Evolutionary conservation across 2,329 filamentous ascomycete genomes (phyloP), one percentile per base, ranked within the genome.

Genomic region (Venturia pyrina): DNA sequence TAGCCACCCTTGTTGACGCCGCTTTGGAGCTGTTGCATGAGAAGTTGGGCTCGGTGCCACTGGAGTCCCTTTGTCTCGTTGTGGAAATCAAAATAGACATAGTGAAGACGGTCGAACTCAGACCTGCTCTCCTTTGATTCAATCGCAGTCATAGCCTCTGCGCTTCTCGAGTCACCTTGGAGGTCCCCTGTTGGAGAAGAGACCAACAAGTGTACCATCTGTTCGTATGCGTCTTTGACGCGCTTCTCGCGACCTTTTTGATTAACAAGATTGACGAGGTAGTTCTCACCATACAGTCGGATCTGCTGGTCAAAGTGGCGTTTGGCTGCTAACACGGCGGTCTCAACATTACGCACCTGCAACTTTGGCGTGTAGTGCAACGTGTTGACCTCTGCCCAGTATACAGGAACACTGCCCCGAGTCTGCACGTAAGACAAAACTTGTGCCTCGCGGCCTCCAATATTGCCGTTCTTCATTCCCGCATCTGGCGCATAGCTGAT

Each of bases 1-100:
- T 99, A 99, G 70, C 89, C 87, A 71, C 96, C 92, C 50, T 87
- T 85, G 21, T 87, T 79, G 7, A 99, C 81, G 11, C 89, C 89
- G 57, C 90, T 87, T 63, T 87, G 85, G 64, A 99, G 82, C 73
- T 89, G 88, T 70, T 97, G 90, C 67, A 99, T 82, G 28, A 99
- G 83, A 53, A 96, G 82, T 76, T 93, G 88, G 0, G 93, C 93
- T 62, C 93, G 90, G 75, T 99, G 89, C 90, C 95, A 96, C 73
- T 90, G 87, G 72, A 97, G 83, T 46, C 93, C 93, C 78, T 97
- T 97, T 62, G 96, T 99, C 78, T 99, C 95, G 73, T 89, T 92
- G 80, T 99, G 96, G 76, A 96, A 99, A 79, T 99, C 95, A 74
- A 99, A 99, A 80, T 98, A 99, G 71, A 98, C 79, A 76, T 99